These are phyloP conservation scores for Candida ipomoeae DNA, from an alignment of 805 yeast genomes.

Conservation along the genomic window DNA sequence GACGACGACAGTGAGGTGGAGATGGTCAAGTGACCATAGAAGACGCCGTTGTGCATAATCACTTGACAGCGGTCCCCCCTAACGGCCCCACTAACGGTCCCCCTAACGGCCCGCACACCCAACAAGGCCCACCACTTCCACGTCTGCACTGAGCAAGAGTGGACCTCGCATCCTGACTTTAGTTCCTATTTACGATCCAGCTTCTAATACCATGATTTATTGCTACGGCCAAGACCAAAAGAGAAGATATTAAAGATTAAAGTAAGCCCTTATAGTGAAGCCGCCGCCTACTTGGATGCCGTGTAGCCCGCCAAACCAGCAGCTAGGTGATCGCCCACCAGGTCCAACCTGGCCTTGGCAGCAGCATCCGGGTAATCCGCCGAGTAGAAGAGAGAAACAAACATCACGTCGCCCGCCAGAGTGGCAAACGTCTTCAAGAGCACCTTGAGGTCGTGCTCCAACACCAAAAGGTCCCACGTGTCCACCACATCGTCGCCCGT, in stretches of 20 bases:
- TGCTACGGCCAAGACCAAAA: background rate
- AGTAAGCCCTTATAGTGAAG: background rate
- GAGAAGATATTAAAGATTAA: background rate
- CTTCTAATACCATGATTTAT: constrained; percentile 4
- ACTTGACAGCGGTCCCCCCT: background rate
- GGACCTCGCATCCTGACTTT: constrained; percentile 4
- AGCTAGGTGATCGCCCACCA: constrained; percentile 25
- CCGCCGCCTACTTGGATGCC: background rate
- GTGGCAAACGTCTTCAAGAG: constrained; percentile 23
- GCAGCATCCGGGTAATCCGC: constrained; percentile 25
- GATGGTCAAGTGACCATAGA: constrained; percentile 11
- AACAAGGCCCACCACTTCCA: background rate
- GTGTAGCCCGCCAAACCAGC: constrained; percentile 34
- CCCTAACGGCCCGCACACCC: no score
- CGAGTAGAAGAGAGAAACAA: constrained; percentile 31
- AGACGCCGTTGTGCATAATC: no score
- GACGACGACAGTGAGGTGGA: constrained; percentile 26
- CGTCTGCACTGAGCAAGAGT: background rate
- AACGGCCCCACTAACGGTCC: no score
- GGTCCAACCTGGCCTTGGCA: constrained; percentile 36
- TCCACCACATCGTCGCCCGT: constrained; percentile 14
- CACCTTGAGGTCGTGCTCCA: constrained; percentile 27
- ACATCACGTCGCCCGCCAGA: constrained; percentile 17
- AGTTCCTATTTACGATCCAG: constrained; percentile 5
- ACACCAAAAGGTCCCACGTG: constrained; percentile 28